phyloP scores from a whole-genome alignment of 441 rosid species.

The Aquilaria agallochum region DNA sequence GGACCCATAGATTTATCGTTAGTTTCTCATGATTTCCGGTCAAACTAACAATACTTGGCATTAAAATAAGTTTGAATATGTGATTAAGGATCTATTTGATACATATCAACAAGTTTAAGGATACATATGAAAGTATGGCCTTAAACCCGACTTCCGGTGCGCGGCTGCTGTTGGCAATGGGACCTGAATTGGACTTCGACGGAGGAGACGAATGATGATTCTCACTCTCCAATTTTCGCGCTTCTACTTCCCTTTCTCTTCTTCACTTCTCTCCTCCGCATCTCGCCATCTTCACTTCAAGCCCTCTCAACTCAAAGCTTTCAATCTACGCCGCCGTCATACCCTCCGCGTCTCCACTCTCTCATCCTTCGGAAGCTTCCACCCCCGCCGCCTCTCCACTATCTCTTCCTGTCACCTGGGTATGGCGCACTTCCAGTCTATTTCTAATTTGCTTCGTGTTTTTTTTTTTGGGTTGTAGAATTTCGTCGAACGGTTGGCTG shows the following conservation, averaged over 20 bases:
- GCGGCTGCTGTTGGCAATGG: no score
- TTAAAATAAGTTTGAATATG: no score
- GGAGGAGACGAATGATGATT: background rate
- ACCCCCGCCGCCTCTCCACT: conserved; percentile 5
- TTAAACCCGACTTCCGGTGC: no score
- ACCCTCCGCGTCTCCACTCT: conserved; percentile 3
- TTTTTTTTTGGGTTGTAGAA: conserved; percentile 4
- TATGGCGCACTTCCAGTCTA: background rate
- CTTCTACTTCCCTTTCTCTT: conserved; percentile 9
- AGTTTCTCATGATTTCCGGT: no score
- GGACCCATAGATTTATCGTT: no score
- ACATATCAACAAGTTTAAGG: no score
- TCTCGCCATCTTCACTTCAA: background rate
- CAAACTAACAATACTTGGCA: no score
- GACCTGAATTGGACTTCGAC: no score
- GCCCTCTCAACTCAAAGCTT: background rate
- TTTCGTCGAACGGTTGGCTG: conserved; percentile 11
- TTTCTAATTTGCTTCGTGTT: background rate
- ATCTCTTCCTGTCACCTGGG: background rate
- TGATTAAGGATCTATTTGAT: no score
- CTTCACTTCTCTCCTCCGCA: background rate
- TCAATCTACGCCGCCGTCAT: background rate
- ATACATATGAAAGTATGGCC: no score
- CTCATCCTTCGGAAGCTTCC: background rate
- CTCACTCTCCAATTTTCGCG: conserved; percentile 11